Evolutionary conservation across 78 protist species (phyloP), one percentile per base, ranked within the genome.

Genomic region (Speleostelium caveatum): DNA sequence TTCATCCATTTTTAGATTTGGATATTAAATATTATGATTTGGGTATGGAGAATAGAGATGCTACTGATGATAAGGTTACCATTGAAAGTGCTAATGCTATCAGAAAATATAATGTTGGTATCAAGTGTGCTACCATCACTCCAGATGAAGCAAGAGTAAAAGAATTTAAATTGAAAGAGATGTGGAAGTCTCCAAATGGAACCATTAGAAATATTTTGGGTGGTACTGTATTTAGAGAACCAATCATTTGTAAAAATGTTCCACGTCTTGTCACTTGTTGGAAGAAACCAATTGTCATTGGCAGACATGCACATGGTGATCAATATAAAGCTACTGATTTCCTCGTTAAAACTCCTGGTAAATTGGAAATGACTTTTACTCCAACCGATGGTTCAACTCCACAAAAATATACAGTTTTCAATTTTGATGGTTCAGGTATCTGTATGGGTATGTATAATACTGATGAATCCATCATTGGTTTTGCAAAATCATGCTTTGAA

Each of bases 101-200:
- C 75, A 39, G 65, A 41, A 33, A 59, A 68, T 24, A 28, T 89
- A 87, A 93, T 36, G 98, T 97, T 61, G 99, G 98, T 71, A 94
- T 97, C 91, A 97, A 97, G 96, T 97, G 98, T 94, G 99, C 99
- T 22, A 97, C 99, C 56, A 97, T 97, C 65, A 97, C 99, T n/a
- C 98, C 99, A 24, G 98, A 96, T 49, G 98, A 96, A 86, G 95
- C 55, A 14, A 94, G 99, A 42, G 98, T 97, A 41, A 17, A 87
- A 51, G 95, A 89, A 58, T 94, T 67, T 59, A 63, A 73, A 28
- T 89, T 97, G 53, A 96, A 95, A 87, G 66, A 97, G 75, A 96
- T 96, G 98, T 97, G 98, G 98, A 95, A 89, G 77, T 75, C 94
- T 22, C 99, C 99, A 63, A 97, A 97, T 75, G 99, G 99, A 56